Percentiles rank a stretch among this genome's conserved stretches.
Evolutionary conservation across 2,329 filamentous ascomycete genomes (phyloP).

Genomic region (Falciphora oryzae): DNA sequence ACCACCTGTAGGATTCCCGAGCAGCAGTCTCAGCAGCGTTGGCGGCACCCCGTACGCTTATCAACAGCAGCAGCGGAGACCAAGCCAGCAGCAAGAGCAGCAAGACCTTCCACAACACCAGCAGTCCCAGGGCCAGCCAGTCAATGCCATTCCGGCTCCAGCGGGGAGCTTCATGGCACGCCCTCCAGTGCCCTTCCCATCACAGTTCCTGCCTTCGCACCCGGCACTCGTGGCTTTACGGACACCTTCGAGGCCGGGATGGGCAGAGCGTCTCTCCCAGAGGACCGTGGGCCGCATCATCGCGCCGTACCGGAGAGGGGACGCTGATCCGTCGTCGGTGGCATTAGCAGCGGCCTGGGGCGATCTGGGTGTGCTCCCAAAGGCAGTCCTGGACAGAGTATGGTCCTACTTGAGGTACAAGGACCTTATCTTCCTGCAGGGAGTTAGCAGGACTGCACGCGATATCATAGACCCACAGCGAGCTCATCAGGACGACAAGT

Average conservation of each 20-base stretch:
- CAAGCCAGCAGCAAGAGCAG: not conserved
- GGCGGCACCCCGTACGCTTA: not conserved
- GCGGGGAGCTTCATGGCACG: not conserved
- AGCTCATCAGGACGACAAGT: slow-evolving; percentile 1
- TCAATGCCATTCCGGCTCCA: not conserved
- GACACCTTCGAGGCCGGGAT: not conserved
- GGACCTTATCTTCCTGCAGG: slow-evolving; percentile 9
- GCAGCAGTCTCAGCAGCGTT: not conserved
- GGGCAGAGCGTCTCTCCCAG: not conserved
- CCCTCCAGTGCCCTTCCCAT: not conserved
- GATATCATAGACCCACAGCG: not conserved
- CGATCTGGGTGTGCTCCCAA: not conserved
- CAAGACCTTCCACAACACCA: not conserved
- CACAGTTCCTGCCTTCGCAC: not conserved
- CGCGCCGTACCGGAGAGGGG: not conserved
- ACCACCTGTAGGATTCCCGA: not conserved
- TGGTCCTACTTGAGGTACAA: not conserved
- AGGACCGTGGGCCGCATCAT: not conserved
- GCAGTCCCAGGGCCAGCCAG: too few relatives aligned
- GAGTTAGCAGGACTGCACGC: slow-evolving; percentile 5
- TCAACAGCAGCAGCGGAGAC: not conserved
- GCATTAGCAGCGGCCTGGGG: not conserved
- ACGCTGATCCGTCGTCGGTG: not conserved
- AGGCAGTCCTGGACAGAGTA: not conserved
- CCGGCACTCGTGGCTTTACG: not conserved